phyloP scores from a whole-genome alignment of 108 stramenopile species.

The Stephanodiscus triporus region DNA sequence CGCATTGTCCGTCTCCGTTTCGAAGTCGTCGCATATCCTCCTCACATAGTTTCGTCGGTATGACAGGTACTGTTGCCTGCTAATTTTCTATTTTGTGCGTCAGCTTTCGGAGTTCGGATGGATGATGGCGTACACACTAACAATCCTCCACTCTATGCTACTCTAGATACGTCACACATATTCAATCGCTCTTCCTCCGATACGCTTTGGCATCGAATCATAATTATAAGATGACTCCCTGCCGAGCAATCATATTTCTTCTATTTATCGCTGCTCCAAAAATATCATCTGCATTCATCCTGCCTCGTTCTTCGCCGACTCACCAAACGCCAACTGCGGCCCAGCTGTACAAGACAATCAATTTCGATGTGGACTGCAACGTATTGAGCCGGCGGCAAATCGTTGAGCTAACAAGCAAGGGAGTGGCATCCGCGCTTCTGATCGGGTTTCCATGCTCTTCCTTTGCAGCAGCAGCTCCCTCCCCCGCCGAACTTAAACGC shows the following conservation, averaged over 20 bases:
- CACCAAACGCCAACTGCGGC: neutral
- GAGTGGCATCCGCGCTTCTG: slow-evolving; percentile 12
- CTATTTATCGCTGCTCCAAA: slow-evolving; percentile 1
- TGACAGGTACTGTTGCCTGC: too few relatives aligned
- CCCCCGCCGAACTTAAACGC: slow-evolving; percentile 57
- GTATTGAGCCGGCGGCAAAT: slow-evolving; percentile 16
- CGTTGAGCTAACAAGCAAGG: slow-evolving; percentile 10
- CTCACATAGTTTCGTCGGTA: neutral
- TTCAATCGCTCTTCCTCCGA: too few relatives aligned
- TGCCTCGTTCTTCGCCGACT: neutral
- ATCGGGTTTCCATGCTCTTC: slow-evolving; percentile 23
- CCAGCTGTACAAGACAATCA: neutral
- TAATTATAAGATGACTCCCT: neutral
- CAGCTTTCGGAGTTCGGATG: too few relatives aligned
- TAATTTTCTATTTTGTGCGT: too few relatives aligned
- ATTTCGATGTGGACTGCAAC: neutral
- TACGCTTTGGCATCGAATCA: slow-evolving; percentile 1
- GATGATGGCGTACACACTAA: too few relatives aligned
- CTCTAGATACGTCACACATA: too few relatives aligned
- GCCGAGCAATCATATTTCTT: neutral
- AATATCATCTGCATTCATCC: neutral
- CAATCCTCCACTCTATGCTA: too few relatives aligned
- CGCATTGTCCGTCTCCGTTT: too few relatives aligned
- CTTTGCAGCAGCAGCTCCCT: slow-evolving; percentile 44
- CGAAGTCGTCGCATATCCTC: neutral